A percentile compares a stretch with the other conserved stretches of the same genome.
Conservation (phyloP, 1,284 basidiomycete genomes). For the Malassezia pachydermatis region DNA sequence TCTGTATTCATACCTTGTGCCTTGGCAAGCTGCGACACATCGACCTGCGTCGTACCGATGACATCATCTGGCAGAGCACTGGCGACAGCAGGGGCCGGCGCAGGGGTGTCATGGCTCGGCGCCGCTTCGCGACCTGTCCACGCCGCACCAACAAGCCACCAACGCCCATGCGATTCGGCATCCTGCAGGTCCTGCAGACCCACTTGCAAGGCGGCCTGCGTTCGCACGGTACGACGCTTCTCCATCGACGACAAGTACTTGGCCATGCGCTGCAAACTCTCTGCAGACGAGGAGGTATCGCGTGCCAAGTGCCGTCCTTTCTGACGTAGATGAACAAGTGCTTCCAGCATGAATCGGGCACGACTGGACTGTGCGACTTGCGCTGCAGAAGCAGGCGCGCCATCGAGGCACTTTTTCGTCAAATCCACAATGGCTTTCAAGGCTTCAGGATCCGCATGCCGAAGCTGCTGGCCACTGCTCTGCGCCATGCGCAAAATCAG, state of each 20-base stretch:
- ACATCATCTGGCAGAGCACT: constrained; percentile 24
- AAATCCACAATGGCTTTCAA: constrained; percentile 36
- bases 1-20: constrained; percentile 99
- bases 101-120: constrained; percentile 50
- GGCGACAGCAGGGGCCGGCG: background rate
- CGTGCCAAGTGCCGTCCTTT: constrained; percentile 51
- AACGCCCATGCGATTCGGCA: constrained; percentile 80
- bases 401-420: constrained; percentile 24
- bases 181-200: constrained; percentile 67
- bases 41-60: constrained; percentile 46
- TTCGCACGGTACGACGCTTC: constrained; percentile 29
- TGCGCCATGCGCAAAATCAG: constrained; percentile 72
- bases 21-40: constrained; percentile 66
- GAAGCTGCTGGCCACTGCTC: constrained; percentile 34
- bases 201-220: constrained; percentile 33
- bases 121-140: constrained; percentile 78
- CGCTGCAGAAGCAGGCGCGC: background rate
- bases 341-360: constrained; percentile 45
- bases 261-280: constrained; percentile 22
- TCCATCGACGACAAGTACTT: constrained; percentile 33
- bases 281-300: constrained; percentile 2
- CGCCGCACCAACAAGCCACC: constrained; percentile 96
- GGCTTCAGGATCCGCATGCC: constrained; percentile 35
- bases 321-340: constrained; percentile 29
- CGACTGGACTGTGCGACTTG: constrained; percentile 21